Percentiles rank a stretch among this genome's conserved stretches.
Conservation (phyloP, 768 basidiomycete species). For the Lactarius sanguifluus region DNA sequence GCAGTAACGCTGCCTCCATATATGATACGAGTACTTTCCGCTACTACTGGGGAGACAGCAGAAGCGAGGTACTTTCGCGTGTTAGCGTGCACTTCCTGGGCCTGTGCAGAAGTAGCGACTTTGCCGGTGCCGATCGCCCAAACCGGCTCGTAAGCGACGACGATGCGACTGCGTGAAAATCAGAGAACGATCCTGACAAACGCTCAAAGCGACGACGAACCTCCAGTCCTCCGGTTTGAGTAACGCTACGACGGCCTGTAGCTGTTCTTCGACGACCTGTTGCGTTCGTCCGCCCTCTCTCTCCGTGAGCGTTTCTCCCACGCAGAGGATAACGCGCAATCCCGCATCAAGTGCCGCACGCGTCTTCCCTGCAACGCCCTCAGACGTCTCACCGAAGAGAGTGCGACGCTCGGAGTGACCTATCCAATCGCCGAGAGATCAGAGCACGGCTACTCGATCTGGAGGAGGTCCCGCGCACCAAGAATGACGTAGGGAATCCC, state of each 20-base stretch:
- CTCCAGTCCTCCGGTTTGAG: constrained; percentile 74
- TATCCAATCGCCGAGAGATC: constrained; percentile 33
- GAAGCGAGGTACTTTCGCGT: constrained; percentile 73
- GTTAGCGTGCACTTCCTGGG: constrained; percentile 86
- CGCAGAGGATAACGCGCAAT: constrained; percentile 90
- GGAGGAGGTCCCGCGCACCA: constrained; percentile 45
- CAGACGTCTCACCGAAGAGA: constrained; percentile 86
- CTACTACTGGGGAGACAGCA: constrained; percentile 66
- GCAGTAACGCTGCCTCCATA: constrained; percentile 95
- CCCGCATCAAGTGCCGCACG: constrained; percentile 72
- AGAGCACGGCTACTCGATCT: constrained; percentile 12
- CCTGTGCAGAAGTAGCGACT: constrained; percentile 89
- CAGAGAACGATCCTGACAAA: background rate
- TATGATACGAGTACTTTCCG: constrained; percentile 78
- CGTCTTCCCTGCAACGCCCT: constrained; percentile 82
- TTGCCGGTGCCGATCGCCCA: constrained; percentile 99
- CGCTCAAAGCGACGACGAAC: constrained; percentile 44
- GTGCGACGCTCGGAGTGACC: constrained; percentile 97
- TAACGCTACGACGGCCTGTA: constrained; percentile 68
- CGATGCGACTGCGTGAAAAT: constrained; percentile 63
- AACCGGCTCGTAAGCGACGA: constrained; percentile 95
- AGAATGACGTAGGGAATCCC: constrained; percentile 89
- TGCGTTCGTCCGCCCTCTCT: constrained; percentile 78
- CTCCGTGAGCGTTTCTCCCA: constrained; percentile 90
- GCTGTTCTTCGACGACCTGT: constrained; percentile 77